Base-by-base conservation (phyloP, 2,329 filamentous ascomycete species). In the Alternaria atra region DNA sequence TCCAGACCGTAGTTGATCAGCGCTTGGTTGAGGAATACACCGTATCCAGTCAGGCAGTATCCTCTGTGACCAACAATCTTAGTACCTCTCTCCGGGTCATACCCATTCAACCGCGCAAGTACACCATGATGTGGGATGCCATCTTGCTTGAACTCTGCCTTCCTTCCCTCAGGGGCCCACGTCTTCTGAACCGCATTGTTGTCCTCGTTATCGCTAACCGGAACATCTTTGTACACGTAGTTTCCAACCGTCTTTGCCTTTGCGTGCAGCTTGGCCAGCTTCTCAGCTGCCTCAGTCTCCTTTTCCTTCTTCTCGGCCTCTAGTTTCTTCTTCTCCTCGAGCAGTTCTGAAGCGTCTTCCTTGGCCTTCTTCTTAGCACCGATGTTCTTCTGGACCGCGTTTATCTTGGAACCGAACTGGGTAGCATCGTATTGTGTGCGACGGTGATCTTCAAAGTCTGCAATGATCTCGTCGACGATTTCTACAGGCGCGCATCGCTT, bases 31-130 rank as follows among this genome's bases (percentile, higher is more conserved):
- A 97, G 84, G 79, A 94, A 94, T 39, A 97, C 89, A 62, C 94
- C 95, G 84, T 94, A 97, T 63, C 90, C 90, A 59, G 89, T 93
- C 73, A 98, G 82, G 81, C 94, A 97, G 83, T 98, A 98, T 39
- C 94, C 94, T 71, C 94, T 87, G 80, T 98, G 94, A 53, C 95
- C 94, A 44, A 97, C 94, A 65, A 98, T 87, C 84, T 98, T 98
- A 66, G 77, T 73, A 34, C 74, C 75, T 67, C 95, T 90, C 75
- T 97, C 93, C 1, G 93, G 91, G 77, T 98, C 95, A 77, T 97
- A 97, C 55, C 94, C 94, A 71, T 95, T 93, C 65, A 98, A 83
- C 70, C 93, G 87, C 60, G 90, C 89, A 61, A 98, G 87, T 55
- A 99, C 93, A 78, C 98, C 94, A 80, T 99, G 95, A 80, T 99